These are phyloP conservation scores for Macrotyloma uniflorum DNA, from an alignment of 306 rosid species.

Conservation along the genomic window DNA sequence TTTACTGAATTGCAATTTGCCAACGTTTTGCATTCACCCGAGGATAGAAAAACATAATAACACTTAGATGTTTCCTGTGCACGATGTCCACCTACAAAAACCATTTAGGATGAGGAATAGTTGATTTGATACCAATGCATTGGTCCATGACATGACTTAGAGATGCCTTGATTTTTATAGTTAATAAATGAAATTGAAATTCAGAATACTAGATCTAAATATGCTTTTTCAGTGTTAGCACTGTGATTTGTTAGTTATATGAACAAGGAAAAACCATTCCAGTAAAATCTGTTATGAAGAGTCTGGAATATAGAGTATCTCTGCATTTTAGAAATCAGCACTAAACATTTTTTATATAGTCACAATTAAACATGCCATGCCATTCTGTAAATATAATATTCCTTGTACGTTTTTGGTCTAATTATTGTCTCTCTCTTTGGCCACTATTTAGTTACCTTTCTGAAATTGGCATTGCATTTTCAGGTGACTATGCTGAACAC, in stretches of 20 bases:
- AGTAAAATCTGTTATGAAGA: background rate
- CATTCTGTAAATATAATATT: background rate
- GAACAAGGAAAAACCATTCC: background rate
- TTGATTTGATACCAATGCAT: background rate
- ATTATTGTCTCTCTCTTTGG: background rate
- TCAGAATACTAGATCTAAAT: background rate
- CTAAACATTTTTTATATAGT: background rate
- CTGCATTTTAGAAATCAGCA: background rate
- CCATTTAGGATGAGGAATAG: background rate
- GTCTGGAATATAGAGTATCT: background rate
- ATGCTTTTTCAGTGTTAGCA: background rate
- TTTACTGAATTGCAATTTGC: constrained; percentile 8
- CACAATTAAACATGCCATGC: background rate
- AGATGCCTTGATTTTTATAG: background rate
- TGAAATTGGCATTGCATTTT: constrained; percentile 23
- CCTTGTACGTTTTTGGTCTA: background rate
- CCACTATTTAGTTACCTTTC: background rate
- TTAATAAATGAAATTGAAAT: background rate
- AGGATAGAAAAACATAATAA: background rate
- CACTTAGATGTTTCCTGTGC: constrained; percentile 7
- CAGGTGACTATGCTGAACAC: constrained; percentile 21
- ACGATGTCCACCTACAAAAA: background rate
- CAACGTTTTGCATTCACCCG: background rate
- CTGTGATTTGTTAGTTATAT: background rate
- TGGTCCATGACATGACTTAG: background rate